Evolutionary conservation across 148 eudicot genomes (phyloP).

Genomic region (Camellia granthamiana): DNA sequence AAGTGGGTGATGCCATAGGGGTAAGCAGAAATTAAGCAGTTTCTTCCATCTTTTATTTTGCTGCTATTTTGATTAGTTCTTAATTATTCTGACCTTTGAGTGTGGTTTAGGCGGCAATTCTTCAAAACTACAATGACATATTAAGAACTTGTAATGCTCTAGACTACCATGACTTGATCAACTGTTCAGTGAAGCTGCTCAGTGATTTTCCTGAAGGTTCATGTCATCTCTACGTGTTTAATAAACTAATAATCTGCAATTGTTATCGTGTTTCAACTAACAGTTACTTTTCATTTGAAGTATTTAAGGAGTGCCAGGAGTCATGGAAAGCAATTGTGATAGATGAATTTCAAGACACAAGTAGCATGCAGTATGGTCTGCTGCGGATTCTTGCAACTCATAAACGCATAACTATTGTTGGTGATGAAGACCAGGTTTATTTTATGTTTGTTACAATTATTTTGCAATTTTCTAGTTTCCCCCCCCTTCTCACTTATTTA

Average conservation of each 20-base stretch:
- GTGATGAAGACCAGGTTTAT: conserved; percentile 95
- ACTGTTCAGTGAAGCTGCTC: conserved; percentile 76
- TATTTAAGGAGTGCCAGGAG: conserved; percentile 66
- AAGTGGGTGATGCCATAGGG: conserved; percentile 55
- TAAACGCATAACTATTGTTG: conserved; percentile 80
- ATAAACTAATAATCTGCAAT: not conserved
- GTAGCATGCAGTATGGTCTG: conserved; percentile 82
- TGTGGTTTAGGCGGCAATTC: conserved; percentile 60
- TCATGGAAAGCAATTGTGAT: conserved; percentile 82
- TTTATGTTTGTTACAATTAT: not conserved
- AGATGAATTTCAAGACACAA: conserved; percentile 97
- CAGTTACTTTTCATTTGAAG: conserved; percentile 30
- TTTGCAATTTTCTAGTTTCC: conserved; percentile 4
- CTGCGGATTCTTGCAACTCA: conserved; percentile 69
- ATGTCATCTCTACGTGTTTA: conserved; percentile 21
- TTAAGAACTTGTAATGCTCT: conserved; percentile 80
- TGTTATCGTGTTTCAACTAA: conserved; percentile 14
- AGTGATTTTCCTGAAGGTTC: conserved; percentile 84
- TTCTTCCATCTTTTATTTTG: conserved; percentile 5
- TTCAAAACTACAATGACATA: conserved; percentile 60
- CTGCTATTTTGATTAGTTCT: conserved; percentile 9
- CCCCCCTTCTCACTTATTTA: not conserved
- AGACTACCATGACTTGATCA: conserved; percentile 91
- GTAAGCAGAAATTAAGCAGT: conserved; percentile 41
- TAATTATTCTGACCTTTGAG: conserved; percentile 12